These are phyloP conservation scores for Diaporthe aspalathi DNA, from an alignment of 2,329 filamentous ascomycete genomes.

Conservation along the genomic window DNA sequence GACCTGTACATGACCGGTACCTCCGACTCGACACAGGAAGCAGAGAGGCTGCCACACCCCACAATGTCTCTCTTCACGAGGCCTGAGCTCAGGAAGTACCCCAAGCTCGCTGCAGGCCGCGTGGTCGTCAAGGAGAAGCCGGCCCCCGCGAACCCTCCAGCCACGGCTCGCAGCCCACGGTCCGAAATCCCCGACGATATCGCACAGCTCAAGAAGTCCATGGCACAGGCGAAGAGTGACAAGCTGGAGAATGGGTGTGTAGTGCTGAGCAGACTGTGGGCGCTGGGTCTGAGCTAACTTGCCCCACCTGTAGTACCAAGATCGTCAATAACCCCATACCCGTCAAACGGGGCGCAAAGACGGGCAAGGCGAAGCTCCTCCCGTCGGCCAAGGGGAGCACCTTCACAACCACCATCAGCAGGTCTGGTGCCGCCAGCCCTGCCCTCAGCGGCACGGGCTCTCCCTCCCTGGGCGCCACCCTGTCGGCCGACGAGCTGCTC, in stretches of 20 bases:
- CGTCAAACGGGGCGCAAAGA: slow-evolving; percentile 43
- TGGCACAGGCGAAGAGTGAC: slow-evolving; percentile 57
- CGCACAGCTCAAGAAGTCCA: slow-evolving; percentile 59
- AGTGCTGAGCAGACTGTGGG: slow-evolving; percentile 38
- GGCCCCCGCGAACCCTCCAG: too few species aligned
- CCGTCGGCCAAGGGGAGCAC: slow-evolving; percentile 54
- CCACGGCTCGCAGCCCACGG: slow-evolving; percentile 47
- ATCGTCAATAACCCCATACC: slow-evolving; percentile 49
- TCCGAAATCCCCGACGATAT: slow-evolving; percentile 57
- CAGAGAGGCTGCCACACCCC: slow-evolving; percentile 61
- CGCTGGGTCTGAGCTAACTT: slow-evolving; percentile 45
- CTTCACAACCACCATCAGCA: slow-evolving; percentile 52
- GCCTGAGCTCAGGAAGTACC: slow-evolving; percentile 44
- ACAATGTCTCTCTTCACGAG: slow-evolving; percentile 63
- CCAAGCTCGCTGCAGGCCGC: slow-evolving; percentile 41
- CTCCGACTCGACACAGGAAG: slow-evolving; percentile 58
- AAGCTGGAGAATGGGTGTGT: slow-evolving; percentile 59
- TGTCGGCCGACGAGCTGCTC: slow-evolving; percentile 63
- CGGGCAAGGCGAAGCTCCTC: slow-evolving; percentile 46
- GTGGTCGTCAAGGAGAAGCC: slow-evolving; percentile 37
- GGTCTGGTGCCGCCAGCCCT: slow-evolving; percentile 66
- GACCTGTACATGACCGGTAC: slow-evolving; percentile 68
- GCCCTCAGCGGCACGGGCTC: slow-evolving; percentile 66
- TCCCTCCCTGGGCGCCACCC: slow-evolving; percentile 61
- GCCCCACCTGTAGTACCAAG: slow-evolving; percentile 50